These are phyloP conservation scores for Gautieria morchelliformis DNA, from an alignment of 768 basidiomycete species.

Conservation along the genomic window DNA sequence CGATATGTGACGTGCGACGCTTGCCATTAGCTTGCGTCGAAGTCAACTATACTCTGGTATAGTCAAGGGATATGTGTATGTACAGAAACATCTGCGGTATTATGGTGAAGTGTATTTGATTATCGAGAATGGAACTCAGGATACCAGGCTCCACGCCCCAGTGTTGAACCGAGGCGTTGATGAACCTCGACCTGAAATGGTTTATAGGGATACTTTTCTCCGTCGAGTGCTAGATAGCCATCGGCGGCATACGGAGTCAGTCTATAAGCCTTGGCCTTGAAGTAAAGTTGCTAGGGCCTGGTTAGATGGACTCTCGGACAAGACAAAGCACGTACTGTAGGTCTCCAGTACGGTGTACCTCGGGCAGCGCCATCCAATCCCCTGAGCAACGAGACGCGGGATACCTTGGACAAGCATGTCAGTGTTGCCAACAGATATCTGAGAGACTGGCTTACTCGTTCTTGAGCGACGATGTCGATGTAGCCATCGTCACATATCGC, in stretches of 20 bases:
- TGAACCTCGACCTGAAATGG: constrained; percentile 74
- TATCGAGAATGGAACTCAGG: not conserved
- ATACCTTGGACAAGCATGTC: constrained; percentile 25
- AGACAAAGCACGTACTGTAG: constrained; percentile 33
- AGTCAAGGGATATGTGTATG: not conserved
- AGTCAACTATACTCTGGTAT: too few relatives aligned
- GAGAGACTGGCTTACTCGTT: constrained; percentile 35
- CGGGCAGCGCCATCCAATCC: constrained; percentile 51
- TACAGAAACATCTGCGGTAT: too few relatives aligned
- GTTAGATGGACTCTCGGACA: constrained; percentile 2
- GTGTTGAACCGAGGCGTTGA: constrained; percentile 35
- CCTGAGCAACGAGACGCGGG: constrained; percentile 40
- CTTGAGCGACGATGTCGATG: constrained; percentile 63
- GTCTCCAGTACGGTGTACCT: constrained; percentile 55
- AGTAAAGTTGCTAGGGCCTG: constrained; percentile 49
- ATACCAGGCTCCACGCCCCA: constrained; percentile 11
- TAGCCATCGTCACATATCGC: constrained; percentile 71
- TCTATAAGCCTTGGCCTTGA: constrained; percentile 66
- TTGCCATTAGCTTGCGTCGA: too few relatives aligned
- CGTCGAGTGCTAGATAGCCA: constrained; percentile 63
- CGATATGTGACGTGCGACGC: not conserved
- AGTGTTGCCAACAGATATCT: not conserved
- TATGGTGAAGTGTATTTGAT: not conserved
- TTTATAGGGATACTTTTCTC: constrained; percentile 65
- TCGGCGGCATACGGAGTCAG: constrained; percentile 47